phyloP scores from a whole-genome alignment of 768 basidiomycete species.

The Xerocomus brunneocitrinus region DNA sequence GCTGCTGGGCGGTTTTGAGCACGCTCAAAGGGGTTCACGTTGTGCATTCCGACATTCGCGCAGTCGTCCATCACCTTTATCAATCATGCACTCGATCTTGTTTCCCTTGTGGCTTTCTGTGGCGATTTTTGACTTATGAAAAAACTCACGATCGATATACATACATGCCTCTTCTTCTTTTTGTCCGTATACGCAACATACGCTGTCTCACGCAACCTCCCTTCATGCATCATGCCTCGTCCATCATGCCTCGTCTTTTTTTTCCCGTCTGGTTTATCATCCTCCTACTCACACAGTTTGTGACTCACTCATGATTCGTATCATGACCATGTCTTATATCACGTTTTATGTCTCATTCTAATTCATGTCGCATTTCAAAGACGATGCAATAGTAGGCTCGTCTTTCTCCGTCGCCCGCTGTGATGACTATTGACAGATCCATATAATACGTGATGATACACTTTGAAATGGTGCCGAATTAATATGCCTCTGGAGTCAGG shows the following conservation, averaged over 20 bases:
- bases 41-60: neutral
- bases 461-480: no score
- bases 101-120: constrained; percentile 3
- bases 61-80: neutral
- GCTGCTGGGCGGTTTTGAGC: constrained; percentile 37
- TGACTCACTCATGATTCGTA: neutral
- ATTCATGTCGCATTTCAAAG: neutral
- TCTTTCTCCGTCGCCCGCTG: neutral
- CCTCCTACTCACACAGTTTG: neutral
- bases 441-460: no score
- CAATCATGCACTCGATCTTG: neutral
- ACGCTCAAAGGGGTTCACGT: neutral
- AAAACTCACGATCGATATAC: constrained; percentile 4
- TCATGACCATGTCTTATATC: neutral
- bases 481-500: no score
- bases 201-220: neutral
- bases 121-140: constrained; percentile 18
- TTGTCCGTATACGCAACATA: neutral
- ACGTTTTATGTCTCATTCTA: neutral
- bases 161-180: neutral
- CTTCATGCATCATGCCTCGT: neutral
- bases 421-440: neutral
- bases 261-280: neutral
- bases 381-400: no score
- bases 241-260: neutral